phyloP scores from a whole-genome alignment of 1,284 basidiomycete species.

The Trametes pubescens region DNA sequence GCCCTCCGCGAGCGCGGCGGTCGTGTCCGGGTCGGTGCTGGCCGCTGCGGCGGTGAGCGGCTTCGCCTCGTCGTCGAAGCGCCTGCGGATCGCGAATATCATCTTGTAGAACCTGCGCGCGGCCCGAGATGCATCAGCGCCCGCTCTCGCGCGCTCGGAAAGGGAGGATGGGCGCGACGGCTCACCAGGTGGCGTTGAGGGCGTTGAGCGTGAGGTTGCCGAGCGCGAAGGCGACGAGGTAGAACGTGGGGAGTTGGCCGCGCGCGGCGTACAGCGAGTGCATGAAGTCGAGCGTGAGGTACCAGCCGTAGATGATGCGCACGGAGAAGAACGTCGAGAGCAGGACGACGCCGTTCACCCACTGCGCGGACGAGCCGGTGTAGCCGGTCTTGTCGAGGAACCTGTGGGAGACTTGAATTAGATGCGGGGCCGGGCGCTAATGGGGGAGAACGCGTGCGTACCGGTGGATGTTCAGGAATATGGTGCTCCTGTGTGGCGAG shows the following conservation, averaged over 20 bases:
- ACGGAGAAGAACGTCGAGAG: constrained; percentile 67
- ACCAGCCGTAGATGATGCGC: constrained; percentile 71
- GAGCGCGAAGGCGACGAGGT: constrained; percentile 56
- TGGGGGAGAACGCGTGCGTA: constrained; percentile 37
- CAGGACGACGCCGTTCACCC: constrained; percentile 72
- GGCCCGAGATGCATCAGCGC: not conserved
- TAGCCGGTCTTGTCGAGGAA: constrained; percentile 77
- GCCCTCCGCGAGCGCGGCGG: constrained; percentile 8
- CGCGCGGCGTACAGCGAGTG: constrained; percentile 58
- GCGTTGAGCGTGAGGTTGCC: constrained; percentile 69
- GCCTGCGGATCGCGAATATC: constrained; percentile 63
- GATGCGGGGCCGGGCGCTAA: not conserved
- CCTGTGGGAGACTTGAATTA: constrained; percentile 46
- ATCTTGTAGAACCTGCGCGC: constrained; percentile 70
- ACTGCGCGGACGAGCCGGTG: constrained; percentile 70
- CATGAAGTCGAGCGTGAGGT: constrained; percentile 72
- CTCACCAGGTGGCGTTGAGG: constrained; percentile 78
- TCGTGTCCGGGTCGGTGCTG: constrained; percentile 4
- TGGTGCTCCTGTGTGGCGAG: constrained; percentile 63
- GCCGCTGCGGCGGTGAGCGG: constrained; percentile 20
- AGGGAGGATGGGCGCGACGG: constrained; percentile 6
- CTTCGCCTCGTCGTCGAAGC: constrained; percentile 49
- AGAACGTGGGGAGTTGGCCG: constrained; percentile 54
- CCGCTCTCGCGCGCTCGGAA: not conserved
- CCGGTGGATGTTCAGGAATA: constrained; percentile 84